A percentile compares a stretch with the other conserved stretches of the same genome.
phyloP scores from a whole-genome alignment of 306 rosid genomes.

The Arachis stenosperma region DNA sequence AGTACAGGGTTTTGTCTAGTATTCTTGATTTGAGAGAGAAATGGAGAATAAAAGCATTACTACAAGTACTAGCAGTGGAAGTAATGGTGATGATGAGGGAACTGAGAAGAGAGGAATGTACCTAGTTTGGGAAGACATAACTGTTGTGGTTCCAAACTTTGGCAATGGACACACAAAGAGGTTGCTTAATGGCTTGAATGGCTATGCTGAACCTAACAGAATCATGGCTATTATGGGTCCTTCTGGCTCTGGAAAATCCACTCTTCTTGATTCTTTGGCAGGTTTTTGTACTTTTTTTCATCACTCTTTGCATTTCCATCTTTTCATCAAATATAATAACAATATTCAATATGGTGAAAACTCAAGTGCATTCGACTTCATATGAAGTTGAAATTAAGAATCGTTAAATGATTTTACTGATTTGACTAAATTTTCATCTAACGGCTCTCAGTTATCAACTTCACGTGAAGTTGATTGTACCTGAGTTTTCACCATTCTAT shows the following conservation, averaged over 20 bases:
- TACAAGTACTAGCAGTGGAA: neutral
- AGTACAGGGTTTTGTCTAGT: too few relatives aligned
- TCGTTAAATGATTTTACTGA: too few relatives aligned
- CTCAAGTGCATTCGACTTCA: too few relatives aligned
- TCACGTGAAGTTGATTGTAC: too few relatives aligned
- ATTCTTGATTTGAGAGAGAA: neutral
- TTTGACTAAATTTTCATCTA: too few relatives aligned
- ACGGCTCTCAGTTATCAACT: too few relatives aligned
- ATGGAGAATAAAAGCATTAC: slow-evolving; percentile 36
- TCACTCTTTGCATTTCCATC: neutral
- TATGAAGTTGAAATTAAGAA: too few relatives aligned
- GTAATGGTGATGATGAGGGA: slow-evolving; percentile 2
- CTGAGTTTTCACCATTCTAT: too few relatives aligned
- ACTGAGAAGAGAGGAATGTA: slow-evolving; percentile 50
- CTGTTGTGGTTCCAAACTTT: slow-evolving; percentile 73
- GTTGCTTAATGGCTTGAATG: slow-evolving; percentile 72
- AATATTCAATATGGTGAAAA: too few relatives aligned
- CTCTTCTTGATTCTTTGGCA: slow-evolving; percentile 91
- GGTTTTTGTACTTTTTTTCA: slow-evolving; percentile 41
- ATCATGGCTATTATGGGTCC: slow-evolving; percentile 98
- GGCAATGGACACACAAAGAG: slow-evolving; percentile 67
- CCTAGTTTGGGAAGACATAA: slow-evolving; percentile 83
- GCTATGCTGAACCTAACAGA: slow-evolving; percentile 82
- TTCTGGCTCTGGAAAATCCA: slow-evolving; percentile 95
- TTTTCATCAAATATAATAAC: too few relatives aligned